These are phyloP conservation scores for Syncephalastrum contaminatum DNA, from an alignment of 371 early-diverging fungal species.

Conservation along the genomic window DNA sequence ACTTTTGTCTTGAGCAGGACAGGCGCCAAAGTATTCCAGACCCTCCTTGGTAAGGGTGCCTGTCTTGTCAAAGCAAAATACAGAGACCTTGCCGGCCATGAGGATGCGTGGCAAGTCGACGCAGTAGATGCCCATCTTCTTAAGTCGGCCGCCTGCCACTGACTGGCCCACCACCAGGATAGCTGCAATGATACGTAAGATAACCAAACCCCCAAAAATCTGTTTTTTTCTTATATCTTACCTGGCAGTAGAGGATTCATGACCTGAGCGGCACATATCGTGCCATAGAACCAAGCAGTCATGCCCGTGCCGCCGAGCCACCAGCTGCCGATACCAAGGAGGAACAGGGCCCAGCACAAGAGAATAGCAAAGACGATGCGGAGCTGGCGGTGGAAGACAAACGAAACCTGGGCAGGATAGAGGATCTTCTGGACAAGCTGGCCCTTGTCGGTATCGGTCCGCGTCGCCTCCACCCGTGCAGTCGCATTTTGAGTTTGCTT, in stretches of 20 bases:
- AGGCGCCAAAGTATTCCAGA: conserved; percentile 50
- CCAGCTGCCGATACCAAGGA: conserved; percentile 57
- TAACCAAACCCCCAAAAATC: neutral
- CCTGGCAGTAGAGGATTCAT: conserved; percentile 60
- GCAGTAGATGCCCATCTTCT: conserved; percentile 61
- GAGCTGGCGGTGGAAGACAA: conserved; percentile 75
- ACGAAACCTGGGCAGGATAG: conserved; percentile 67
- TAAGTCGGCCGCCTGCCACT: conserved; percentile 68
- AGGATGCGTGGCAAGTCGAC: conserved; percentile 80
- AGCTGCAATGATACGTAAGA: conserved; percentile 43
- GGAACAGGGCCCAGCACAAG: conserved; percentile 58
- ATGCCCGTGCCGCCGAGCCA: conserved; percentile 52
- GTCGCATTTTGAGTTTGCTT: conserved; percentile 26
- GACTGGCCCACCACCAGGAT: conserved; percentile 84
- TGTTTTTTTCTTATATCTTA: conserved; percentile 1
- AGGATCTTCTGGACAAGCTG: conserved; percentile 77
- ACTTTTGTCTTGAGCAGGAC: conserved; percentile 5
- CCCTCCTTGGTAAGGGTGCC: conserved; percentile 65
- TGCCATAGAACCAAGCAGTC: conserved; percentile 60
- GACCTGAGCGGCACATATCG: conserved; percentile 69
- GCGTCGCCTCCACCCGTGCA: conserved; percentile 71
- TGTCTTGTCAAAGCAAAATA: conserved; percentile 79
- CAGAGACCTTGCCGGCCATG: conserved; percentile 84
- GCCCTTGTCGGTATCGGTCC: conserved; percentile 81
- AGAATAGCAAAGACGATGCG: conserved; percentile 65